phyloP scores from a whole-genome alignment of 495 filamentous ascomycete species.

The Tuber calosporum region DNA sequence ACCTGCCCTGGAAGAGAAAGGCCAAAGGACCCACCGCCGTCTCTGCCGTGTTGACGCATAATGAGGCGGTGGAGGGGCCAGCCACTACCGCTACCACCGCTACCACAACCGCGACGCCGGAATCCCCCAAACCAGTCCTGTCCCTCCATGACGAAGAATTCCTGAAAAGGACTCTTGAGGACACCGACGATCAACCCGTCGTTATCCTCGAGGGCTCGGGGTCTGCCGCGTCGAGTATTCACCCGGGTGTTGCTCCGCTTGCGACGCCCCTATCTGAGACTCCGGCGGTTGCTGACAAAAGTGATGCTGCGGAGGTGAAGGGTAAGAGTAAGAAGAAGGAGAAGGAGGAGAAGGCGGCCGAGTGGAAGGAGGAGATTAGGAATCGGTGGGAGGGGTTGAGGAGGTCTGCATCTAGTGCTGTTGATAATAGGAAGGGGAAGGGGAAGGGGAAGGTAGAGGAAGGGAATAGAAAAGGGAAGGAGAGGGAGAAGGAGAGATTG shows the following conservation, averaged over 20 bases:
- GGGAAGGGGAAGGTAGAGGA: conserved; percentile 17
- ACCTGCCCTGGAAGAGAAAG: conserved; percentile 26
- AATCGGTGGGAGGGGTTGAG: conserved; percentile 42
- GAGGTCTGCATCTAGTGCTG: conserved; percentile 29
- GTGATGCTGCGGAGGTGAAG: conserved; percentile 37
- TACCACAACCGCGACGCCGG: neutral
- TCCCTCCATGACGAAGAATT: conserved; percentile 54
- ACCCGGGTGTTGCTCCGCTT: neutral
- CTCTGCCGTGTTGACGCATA: conserved; percentile 10
- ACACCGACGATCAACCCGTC: conserved; percentile 43
- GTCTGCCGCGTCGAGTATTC: conserved; percentile 10
- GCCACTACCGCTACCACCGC: neutral
- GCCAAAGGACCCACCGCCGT: conserved; percentile 10
- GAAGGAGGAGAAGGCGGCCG: conserved; percentile 47
- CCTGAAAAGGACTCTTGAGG: conserved; percentile 38
- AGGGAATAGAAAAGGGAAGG: conserved; percentile 31
- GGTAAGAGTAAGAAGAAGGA: conserved; percentile 39
- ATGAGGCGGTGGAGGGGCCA: conserved; percentile 1
- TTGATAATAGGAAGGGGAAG: conserved; percentile 20
- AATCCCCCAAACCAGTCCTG: conserved; percentile 46
- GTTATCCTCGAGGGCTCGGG: conserved; percentile 38
- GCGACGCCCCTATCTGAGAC: conserved; percentile 44
- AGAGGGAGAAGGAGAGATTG: conserved; percentile 34
- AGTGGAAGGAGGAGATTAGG: conserved; percentile 46
- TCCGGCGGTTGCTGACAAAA: conserved; percentile 44